A percentile compares a stretch with the other conserved stretches of the same genome.
Evolutionary conservation across 2,329 filamentous ascomycete species (phyloP).

Genomic region (Penicillium sp.): DNA sequence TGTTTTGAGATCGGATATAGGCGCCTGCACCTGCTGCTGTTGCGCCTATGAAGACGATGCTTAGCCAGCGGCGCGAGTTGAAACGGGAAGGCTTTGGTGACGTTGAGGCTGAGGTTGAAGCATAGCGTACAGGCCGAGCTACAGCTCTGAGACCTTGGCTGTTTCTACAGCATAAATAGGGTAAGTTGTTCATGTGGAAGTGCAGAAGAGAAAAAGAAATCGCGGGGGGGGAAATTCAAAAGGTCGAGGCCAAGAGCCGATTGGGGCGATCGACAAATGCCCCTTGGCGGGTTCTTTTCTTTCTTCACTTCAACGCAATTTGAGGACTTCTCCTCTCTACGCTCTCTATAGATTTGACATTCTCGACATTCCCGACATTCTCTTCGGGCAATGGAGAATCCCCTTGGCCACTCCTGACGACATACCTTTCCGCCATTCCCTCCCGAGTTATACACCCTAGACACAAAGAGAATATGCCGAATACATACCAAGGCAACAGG

Average conservation of each 20-base stretch:
- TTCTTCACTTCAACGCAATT: not conserved
- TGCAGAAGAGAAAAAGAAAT: constrained; percentile 1
- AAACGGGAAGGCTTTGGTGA: constrained; percentile 15
- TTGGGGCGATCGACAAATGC: constrained; percentile 23
- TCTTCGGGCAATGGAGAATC: constrained; percentile 11
- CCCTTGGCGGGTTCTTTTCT: constrained; percentile 16
- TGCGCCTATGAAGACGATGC: constrained; percentile 33
- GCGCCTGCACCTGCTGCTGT: constrained; percentile 38
- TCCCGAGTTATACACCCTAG: not conserved
- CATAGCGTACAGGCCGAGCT: constrained; percentile 22
- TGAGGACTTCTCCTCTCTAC: not conserved
- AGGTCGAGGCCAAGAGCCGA: constrained; percentile 15
- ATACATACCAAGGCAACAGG: constrained; percentile 29
- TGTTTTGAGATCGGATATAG: constrained; percentile 32
- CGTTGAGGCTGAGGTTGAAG: constrained; percentile 16
- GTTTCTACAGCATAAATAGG: constrained; percentile 13
- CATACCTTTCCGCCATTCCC: not conserved
- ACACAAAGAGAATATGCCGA: constrained; percentile 30
- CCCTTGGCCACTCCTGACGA: constrained; percentile 1
- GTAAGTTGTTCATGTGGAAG: constrained; percentile 13
- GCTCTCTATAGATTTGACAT: not conserved
- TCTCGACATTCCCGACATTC: constrained; percentile 4
- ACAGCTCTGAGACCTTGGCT: constrained; percentile 8
- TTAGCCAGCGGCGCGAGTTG: constrained; percentile 33
- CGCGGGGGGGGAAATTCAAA: constrained; percentile 18